Evolutionary conservation across 2,329 filamentous ascomycete species (phyloP), one percentile per base, ranked within the genome.

Genomic region (Arthrobotrys musiformis): DNA sequence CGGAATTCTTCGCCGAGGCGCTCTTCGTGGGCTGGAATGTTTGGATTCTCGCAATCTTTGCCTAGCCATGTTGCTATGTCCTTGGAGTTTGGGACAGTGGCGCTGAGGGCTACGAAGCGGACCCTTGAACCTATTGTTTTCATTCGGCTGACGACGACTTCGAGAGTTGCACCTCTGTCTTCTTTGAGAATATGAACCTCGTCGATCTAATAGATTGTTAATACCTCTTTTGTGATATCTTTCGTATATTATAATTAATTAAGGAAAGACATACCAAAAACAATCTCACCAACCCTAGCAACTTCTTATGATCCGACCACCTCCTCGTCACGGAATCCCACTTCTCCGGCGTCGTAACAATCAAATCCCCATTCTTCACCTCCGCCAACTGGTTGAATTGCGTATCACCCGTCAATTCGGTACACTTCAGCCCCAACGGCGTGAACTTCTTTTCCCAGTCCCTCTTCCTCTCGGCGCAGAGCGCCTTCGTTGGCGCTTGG

Each of bases 311-410:
- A 80, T 96, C 93, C 80, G 90, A 89, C 93, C 93, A 96, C 81
- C 93, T 94, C 17, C 93, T 87, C 0, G 93, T 96, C 82, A 95
- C 90, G 75, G 92, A 94, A 82, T 97, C 93, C 93, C 93, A 96
- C 81, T 96, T 96, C 83, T 97, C 93, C 0, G 93, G 93, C 0
- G 93, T 97, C 0, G 93, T 95, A 78, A 96, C 87, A 79, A 97
- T 94, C 79, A 97, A 92, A 54, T 90, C 90, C 2, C 92, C 92
- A 79, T 86, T 89, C 76, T 93, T 90, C 4, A 94, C 90, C 66
- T 87, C 88, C 22, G 86, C 86, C 74, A 93, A 86, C 79, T 94
- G 89, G 4, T 85, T 83, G 62, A 87, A 85, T 40, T 92, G 90
- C 0, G 92, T 94, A 81, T 96, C 93, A 0, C 93, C 93, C 2